Evolutionary conservation across 1,284 basidiomycete species (phyloP).

Genomic region (Golubevia pallescens): DNA sequence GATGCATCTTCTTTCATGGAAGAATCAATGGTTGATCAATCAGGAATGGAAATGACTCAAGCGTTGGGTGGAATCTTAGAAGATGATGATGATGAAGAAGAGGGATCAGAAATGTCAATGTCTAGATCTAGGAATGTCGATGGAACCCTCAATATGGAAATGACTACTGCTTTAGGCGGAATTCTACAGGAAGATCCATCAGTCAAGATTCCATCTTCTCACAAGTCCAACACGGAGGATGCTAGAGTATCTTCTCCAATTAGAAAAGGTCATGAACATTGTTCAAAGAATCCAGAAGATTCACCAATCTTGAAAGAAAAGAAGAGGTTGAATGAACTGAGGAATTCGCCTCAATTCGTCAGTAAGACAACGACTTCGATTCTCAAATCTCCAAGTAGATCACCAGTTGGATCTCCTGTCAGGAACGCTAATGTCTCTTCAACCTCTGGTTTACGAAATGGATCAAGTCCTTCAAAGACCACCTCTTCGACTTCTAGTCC

Average conservation of each 20-base stretch:
- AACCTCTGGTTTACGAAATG: not conserved
- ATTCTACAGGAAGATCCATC: not conserved
- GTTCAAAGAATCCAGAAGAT: not conserved
- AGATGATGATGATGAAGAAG: not conserved
- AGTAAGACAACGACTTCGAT: not conserved
- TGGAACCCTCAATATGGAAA: not conserved
- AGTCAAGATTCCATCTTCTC: not conserved
- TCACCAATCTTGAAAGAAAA: not conserved
- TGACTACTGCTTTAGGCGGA: not conserved
- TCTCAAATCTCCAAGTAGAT: not conserved
- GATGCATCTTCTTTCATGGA: not conserved
- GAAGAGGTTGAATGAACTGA: not conserved
- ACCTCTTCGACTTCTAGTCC: not conserved
- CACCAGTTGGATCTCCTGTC: not conserved
- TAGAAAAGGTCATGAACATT: no score
- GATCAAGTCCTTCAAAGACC: not conserved
- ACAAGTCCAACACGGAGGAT: not conserved
- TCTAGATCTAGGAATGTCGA: not conserved
- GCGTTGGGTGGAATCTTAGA: not conserved
- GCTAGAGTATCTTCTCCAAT: no score
- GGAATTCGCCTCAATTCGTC: not conserved
- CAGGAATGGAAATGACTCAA: not conserved
- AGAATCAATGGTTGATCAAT: not conserved
- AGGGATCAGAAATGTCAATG: not conserved
- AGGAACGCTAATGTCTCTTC: not conserved